phyloP scores from a whole-genome alignment of 352 stramenopile species.

The Sclerospora graminicola region DNA sequence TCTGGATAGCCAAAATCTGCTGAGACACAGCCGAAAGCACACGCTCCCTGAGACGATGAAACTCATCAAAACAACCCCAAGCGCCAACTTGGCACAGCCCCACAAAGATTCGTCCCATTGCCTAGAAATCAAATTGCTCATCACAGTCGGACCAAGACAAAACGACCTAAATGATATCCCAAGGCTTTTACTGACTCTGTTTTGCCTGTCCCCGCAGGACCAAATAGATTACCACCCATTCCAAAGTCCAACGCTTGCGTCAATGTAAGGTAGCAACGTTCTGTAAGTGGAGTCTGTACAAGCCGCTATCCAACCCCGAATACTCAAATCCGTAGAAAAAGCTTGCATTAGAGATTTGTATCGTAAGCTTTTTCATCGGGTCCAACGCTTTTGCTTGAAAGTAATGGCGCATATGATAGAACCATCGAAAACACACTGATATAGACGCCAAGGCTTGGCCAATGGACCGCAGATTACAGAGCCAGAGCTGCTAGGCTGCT shows the following conservation, averaged over 20 bases:
- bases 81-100: constrained; percentile 98
- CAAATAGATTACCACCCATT: constrained; percentile 98
- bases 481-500: constrained; percentile 85
- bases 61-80: constrained; percentile 99
- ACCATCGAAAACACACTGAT: constrained; percentile 99
- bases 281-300: constrained; percentile 99
- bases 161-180: constrained; percentile 96
- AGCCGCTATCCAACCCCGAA: constrained; percentile 98
- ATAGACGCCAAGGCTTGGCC: no score
- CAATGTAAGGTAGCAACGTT: constrained; percentile 99
- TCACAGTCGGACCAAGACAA: constrained; percentile 99
- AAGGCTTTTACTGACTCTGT: constrained; percentile 99
- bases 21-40: constrained; percentile 99
- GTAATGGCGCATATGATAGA: constrained; percentile 99
- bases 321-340: constrained; percentile 99
- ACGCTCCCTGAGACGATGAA: constrained; percentile 99
- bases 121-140: constrained; percentile 99
- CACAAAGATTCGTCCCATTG: constrained; percentile 99
- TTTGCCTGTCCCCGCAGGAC: constrained; percentile 99
- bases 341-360: constrained; percentile 96
- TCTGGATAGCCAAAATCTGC: constrained; percentile 99
- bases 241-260: constrained; percentile 98
- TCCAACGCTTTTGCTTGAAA: constrained; percentile 82
- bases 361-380: constrained; percentile 89
- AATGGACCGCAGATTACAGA: constrained; percentile 71